Evolutionary conservation across 768 basidiomycete genomes (phyloP), one percentile per base, ranked within the genome.

Genomic region (Boletus vermiculosoides): DNA sequence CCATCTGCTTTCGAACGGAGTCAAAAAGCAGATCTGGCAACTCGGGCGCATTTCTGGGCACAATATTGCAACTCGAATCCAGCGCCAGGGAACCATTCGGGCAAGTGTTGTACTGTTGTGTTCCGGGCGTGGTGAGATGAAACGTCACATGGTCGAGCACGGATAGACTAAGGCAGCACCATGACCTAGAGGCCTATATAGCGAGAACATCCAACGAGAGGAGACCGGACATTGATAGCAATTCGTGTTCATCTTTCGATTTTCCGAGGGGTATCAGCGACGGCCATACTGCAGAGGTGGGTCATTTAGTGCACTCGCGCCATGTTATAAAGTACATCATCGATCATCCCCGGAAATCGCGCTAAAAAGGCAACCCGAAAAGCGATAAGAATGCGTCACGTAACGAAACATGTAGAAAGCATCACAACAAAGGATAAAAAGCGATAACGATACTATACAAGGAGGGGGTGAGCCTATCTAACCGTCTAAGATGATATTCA

Each of bases 381-480:
- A 18, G 48, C 9, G 13, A 34, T 12, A 34, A 16, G 8, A 23
- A 44, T 13, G 34, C 15, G 22, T 9, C 28, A 39, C 30, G 42
- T 20, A 23, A 37, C 44, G 33, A 57, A 54, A 61, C 33, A 55
- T 40, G 51, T 37, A 23, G 20, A 45, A 50, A n/a, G 23, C n/a
- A 25, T 46, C 3, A 39, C 28, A 10, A 30, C 44, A 34, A 46
- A 11, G 37, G 18, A 54, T 60, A 65, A 56, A 57, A 22, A 61
- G 1, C 41, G 55, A 70, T 72, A 72, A 70, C 61, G 54, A 63
- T 68, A 71, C 66, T 60, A 22, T 66, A 70, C 71, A 71, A 42
- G 49, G 25, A 40, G 50, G 49, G 15, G 20, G 41, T 58, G 48
- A 63, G 54, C 33, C 42, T 20, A 45, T 39, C 40, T 45, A 48